Base-by-base conservation (phyloP, 257 asterid genomes). In the Scutellaria barbata region DNA sequence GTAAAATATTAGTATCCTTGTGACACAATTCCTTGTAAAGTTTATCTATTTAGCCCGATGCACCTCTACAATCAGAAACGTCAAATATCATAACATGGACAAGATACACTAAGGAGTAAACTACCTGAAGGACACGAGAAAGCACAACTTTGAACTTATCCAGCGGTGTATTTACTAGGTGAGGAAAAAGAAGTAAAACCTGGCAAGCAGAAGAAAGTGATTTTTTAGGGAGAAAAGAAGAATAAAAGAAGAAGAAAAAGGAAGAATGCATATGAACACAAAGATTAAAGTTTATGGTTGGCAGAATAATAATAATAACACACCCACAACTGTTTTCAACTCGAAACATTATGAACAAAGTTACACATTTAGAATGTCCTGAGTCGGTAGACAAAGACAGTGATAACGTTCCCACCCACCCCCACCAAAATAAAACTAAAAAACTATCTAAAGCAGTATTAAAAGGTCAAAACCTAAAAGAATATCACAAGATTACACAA, bases 131-230 rank as follows among this genome's bases (percentile, higher is more conserved):
- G 79, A 88, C 73, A 35, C 87, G 90, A 71, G 95, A 81, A 75
- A 95, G 95, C 71, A 85, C 91, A 69, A 80, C 79, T 83, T 89
- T 96, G 79, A 95, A 95, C 87, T 89, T 95, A 66, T 87, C 94
- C 80, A 70, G 76, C 3, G 93, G 95, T 42, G 87, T 85, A 77
- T 83, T 88, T 77, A 95, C 96, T 75, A 95, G 88, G 61, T 80
- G 86, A 16, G 95, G 95, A 68, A 95, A 95, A 61, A 87, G 84
- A 57, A 74, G 85, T 72, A 92, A 78, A 75, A 89, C 96, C 99
- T 95, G 82, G 66, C 53, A 81, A 74, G 74, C 69, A 80, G 74
- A 74, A 79, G 56, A 61, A n/a, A 79, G 33, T 66, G 55, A 18
- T 20, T 18, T 18, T 48, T 64, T 57, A 72, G 55, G 22, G 64